These are phyloP conservation scores for Phytophthora colocasiae DNA, from an alignment of 352 stramenopile genomes.

Conservation along the genomic window DNA sequence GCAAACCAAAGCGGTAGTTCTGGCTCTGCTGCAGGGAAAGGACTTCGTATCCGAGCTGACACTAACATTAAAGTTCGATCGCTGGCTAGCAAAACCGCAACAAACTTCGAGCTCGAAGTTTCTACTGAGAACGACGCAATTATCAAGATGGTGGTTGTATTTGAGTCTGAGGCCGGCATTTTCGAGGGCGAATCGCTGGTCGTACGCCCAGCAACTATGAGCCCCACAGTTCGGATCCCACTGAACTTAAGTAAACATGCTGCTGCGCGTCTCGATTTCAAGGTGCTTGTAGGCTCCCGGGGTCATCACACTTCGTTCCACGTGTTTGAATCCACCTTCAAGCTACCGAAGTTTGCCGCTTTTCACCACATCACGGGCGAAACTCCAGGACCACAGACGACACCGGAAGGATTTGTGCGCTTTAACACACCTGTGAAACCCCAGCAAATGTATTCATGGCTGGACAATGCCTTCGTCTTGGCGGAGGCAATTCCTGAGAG, in stretches of 20 bases:
- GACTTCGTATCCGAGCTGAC: conserved; percentile 57
- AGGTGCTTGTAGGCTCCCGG: conserved; percentile 81
- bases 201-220: conserved; percentile 57
- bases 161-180: conserved; percentile 88
- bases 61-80: conserved; percentile 72
- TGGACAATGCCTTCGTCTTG: conserved; percentile 72
- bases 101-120: conserved; percentile 81
- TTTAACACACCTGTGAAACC: conserved; percentile 80
- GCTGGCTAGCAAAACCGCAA: conserved; percentile 57
- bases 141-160: conserved; percentile 89
- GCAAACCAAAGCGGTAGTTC: conserved; percentile 34
- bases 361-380: conserved; percentile 66
- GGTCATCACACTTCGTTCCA: conserved; percentile 84
- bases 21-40: conserved; percentile 35
- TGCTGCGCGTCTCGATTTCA: conserved; percentile 70
- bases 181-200: conserved; percentile 89
- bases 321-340: conserved; percentile 85
- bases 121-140: conserved; percentile 87
- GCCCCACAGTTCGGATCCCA: conserved; percentile 52
- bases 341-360: conserved; percentile 88
- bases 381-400: conserved; percentile 26
- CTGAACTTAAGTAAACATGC: conserved; percentile 76
- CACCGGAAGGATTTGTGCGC: conserved; percentile 60
- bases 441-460: conserved; percentile 76
- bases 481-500: conserved; percentile 47